phyloP scores from a whole-genome alignment of 108 stramenopile genomes.

The Epithemia pelagica region DNA sequence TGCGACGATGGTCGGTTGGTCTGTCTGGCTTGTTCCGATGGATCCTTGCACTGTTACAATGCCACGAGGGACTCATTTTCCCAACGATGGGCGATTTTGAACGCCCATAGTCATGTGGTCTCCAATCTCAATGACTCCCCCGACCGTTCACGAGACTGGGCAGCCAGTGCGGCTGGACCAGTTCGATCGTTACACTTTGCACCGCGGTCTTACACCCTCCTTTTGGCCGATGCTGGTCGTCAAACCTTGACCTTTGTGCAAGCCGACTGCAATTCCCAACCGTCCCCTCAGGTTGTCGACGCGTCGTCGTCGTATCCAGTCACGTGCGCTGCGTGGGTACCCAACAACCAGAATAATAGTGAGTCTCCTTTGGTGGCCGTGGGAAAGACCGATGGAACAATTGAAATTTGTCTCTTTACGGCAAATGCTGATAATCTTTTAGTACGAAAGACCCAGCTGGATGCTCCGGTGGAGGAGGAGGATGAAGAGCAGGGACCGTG shows the following conservation, averaged over 20 bases:
- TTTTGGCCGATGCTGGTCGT: conserved; percentile 24
- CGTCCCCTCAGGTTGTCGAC: not conserved
- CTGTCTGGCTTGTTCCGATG: conserved; percentile 39
- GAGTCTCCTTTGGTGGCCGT: conserved; percentile 4
- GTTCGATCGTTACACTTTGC: conserved; percentile 36
- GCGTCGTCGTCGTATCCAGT: not conserved
- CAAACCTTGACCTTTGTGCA: conserved; percentile 18
- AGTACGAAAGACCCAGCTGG: not conserved
- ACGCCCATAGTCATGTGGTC: conserved; percentile 37
- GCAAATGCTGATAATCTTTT: not conserved
- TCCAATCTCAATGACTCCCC: conserved; percentile 2
- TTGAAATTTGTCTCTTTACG: conserved; percentile 10
- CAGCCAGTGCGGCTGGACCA: conserved; percentile 37
- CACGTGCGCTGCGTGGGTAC: not conserved
- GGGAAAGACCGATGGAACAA: conserved; percentile 10
- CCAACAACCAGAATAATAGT: no score
- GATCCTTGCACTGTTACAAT: conserved; percentile 52
- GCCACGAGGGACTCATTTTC: conserved; percentile 15
- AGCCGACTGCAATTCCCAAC: conserved; percentile 13
- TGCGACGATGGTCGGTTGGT: conserved; percentile 44
- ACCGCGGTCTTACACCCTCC: conserved; percentile 23
- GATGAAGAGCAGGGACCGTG: conserved; percentile 8
- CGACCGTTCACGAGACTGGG: conserved; percentile 26
- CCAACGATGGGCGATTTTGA: conserved; percentile 32
- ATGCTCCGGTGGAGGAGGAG: conserved; percentile 12